phyloP scores from a whole-genome alignment of 1,284 basidiomycete genomes.

The Ustilago curta region DNA sequence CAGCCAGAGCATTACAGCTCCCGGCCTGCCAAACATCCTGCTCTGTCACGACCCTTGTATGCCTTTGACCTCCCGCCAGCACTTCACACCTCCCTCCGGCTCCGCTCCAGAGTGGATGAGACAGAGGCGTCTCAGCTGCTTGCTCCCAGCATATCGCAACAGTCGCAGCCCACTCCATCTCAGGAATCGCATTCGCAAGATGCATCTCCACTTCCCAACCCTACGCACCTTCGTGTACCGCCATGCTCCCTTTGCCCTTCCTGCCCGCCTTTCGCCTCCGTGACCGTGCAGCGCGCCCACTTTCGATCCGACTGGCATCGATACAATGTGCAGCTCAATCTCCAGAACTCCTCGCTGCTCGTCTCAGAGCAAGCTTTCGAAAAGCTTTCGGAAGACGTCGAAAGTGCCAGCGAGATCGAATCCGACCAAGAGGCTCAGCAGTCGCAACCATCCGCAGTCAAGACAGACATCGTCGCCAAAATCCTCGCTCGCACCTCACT shows the following conservation, averaged over 20 bases:
- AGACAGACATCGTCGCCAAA: slow-evolving; percentile 52
- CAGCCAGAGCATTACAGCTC: slow-evolving; percentile 5
- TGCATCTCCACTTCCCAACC: slow-evolving; percentile 13
- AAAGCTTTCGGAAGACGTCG: slow-evolving; percentile 51
- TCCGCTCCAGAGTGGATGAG: slow-evolving; percentile 42
- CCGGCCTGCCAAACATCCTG: slow-evolving; percentile 28
- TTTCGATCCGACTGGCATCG: slow-evolving; percentile 97
- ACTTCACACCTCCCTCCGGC: slow-evolving; percentile 32
- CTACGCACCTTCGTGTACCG: slow-evolving; percentile 33
- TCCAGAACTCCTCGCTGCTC: slow-evolving; percentile 26
- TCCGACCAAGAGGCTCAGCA: slow-evolving; percentile 32
- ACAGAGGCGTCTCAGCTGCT: slow-evolving; percentile 35
- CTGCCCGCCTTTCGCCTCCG: slow-evolving; percentile 76
- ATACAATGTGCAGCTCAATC: slow-evolving; percentile 84
- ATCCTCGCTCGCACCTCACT: slow-evolving; percentile 52
- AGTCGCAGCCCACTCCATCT: slow-evolving; percentile 9
- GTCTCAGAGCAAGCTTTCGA: slow-evolving; percentile 48
- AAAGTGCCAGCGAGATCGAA: slow-evolving; percentile 45
- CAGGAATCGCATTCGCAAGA: slow-evolving; percentile 11
- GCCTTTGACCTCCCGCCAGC: slow-evolving; percentile 51
- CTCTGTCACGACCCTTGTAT: slow-evolving; percentile 53
- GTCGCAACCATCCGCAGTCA: slow-evolving; percentile 18
- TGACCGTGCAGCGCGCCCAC: slow-evolving; percentile 86
- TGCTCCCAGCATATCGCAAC: background rate
- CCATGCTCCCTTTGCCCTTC: slow-evolving; percentile 61